Base-by-base conservation (phyloP, 164 flowering plant genomes). In the Vitis riparia region DNA sequence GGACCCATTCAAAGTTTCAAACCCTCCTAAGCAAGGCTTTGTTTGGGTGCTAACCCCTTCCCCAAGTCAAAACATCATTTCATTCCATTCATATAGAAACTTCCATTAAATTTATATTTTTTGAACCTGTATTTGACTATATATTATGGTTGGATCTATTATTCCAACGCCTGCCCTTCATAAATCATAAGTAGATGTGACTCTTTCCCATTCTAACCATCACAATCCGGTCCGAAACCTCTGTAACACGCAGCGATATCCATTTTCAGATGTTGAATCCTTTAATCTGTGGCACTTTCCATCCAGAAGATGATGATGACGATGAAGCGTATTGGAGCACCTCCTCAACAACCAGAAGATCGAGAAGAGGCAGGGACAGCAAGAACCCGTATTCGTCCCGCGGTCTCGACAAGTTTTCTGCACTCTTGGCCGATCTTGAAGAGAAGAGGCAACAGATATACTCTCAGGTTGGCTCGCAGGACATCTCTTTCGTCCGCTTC, bases 371-470 rank as follows among this genome's bases (percentile, higher is more conserved):
- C 2, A 63, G 59, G 47, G 50, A 76, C 14, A 66, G 48, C 72
- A 88, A 82, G 63, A 88, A 89, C 79, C 93, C 91, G 3, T 88
- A 81, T 65, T 65, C 92, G 11, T 47, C 37, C 9, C 79, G 84
- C 0, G 89, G 92, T 1, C 84, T 85, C 12, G 91, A 85, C 68
- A 85, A 82, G 65, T 87, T 82, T 69, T 70, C 81, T 1, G 74
- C 63, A 11, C 84, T 89, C 8, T 55, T 89, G 19, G 79, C 87
- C 1, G 89, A 89, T 19, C 85, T 87, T 16, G 86, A 87, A n/a
- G 79, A 81, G 69, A 85, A 78, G 69, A 78, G 80, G 67, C 76
- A 69, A 59, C 70, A 80, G 77, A 87, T 87, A 51, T 80, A 77
- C 57, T 73, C 81, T 0, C 76, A 76, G 44, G 73, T 47, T 11